Conservation (phyloP, 1,284 basidiomycete genomes). For the Earliella scabrosa region DNA sequence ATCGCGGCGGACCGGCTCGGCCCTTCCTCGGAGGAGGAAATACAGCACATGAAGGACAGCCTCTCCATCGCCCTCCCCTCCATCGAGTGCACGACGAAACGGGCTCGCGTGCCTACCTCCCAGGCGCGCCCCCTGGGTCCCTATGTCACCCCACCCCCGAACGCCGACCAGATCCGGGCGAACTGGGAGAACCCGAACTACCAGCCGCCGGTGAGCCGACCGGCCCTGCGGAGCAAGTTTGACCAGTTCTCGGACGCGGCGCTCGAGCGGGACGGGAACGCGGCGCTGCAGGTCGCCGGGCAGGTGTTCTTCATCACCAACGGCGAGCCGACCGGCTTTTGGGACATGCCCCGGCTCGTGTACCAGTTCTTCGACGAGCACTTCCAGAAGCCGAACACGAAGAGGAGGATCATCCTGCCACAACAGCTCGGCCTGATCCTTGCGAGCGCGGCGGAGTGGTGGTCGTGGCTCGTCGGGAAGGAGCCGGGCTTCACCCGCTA, state of each 20-base stretch:
- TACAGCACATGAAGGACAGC: constrained; percentile 39
- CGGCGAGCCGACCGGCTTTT: constrained; percentile 95
- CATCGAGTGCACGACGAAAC: constrained; percentile 66
- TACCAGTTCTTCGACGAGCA: constrained; percentile 80
- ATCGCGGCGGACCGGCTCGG: constrained; percentile 89
- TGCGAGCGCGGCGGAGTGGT: constrained; percentile 77
- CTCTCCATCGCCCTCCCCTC: constrained; percentile 61
- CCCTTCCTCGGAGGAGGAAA: constrained; percentile 46
- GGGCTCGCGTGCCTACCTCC: constrained; percentile 75
- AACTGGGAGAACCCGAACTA: constrained; percentile 62
- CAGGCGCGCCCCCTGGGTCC: constrained; percentile 82
- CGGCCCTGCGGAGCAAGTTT: constrained; percentile 77
- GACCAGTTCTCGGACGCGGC: constrained; percentile 67
- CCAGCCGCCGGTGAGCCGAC: constrained; percentile 48
- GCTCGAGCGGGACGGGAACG: constrained; percentile 51
- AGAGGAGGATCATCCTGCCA: constrained; percentile 54
- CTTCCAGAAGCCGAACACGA: constrained; percentile 30
- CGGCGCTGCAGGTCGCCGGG: constrained; percentile 82
- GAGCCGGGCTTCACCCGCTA: constrained; percentile 92
- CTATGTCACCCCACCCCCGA: constrained; percentile 61
- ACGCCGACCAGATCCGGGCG: constrained; percentile 61
- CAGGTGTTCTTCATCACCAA: constrained; percentile 98
- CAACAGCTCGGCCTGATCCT: constrained; percentile 70
- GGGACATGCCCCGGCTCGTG: constrained; percentile 90
- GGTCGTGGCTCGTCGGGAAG: constrained; percentile 76